Evolutionary conservation across 169 alveolate species (phyloP).

Genomic region (Plasmodium cynomolgi): DNA sequence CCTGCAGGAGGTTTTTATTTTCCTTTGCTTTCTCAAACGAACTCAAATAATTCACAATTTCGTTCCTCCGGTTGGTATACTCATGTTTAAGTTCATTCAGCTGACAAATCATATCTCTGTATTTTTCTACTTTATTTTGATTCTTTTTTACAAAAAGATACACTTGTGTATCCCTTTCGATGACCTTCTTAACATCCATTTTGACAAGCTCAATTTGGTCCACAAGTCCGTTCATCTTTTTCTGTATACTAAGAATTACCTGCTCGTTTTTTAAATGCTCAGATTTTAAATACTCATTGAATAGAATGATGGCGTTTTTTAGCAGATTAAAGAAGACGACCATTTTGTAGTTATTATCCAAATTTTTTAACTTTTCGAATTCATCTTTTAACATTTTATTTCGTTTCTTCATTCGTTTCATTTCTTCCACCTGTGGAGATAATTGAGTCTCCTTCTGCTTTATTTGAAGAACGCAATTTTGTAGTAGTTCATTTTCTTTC

Average conservation of each 20-base stretch:
- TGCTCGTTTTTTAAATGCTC: conserved; percentile 75
- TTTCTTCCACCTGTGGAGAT: conserved; percentile 78
- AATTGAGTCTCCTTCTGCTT: conserved; percentile 78
- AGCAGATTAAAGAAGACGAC: conserved; percentile 73
- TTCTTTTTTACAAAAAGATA: conserved; percentile 68
- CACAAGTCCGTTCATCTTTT: conserved; percentile 23
- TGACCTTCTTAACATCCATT: conserved; percentile 33
- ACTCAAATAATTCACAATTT: conserved; percentile 8
- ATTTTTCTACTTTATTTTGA: conserved; percentile 58
- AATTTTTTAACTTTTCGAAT: conserved; percentile 76
- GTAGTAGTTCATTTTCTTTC: conserved; percentile 77
- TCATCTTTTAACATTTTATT: conserved; percentile 75
- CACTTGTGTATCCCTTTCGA: conserved; percentile 37
- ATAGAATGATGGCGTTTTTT: conserved; percentile 73
- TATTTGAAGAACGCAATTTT: conserved; percentile 77
- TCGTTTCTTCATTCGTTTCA: conserved; percentile 73
- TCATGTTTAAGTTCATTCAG: background rate
- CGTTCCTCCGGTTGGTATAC: conserved; percentile 5
- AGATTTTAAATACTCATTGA: conserved; percentile 76
- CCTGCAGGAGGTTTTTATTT: conserved; percentile 33
- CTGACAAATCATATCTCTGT: conserved; percentile 75
- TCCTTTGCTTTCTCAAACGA: conserved; percentile 59
- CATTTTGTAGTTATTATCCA: conserved; percentile 78
- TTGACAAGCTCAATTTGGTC: conserved; percentile 46
- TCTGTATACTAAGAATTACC: conserved; percentile 73